Conservation (phyloP, 2,329 filamentous ascomycete genomes). For the Rhynchosporium secalis region DNA sequence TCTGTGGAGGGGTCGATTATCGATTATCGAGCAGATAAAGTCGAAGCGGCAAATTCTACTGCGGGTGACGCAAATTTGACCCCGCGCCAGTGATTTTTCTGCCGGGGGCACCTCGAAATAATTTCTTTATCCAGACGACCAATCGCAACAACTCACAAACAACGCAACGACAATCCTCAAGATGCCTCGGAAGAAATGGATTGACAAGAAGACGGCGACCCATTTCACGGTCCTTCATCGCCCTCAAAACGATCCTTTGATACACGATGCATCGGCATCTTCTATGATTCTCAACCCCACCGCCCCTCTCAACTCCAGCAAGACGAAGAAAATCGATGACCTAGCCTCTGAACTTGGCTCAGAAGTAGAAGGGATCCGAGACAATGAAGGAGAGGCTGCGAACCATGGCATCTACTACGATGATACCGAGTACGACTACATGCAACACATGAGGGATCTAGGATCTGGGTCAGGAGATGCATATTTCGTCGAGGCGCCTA, state of each 20-base stretch:
- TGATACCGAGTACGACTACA: constrained; percentile 96
- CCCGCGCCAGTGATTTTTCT: constrained; percentile 28
- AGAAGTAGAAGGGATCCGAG: constrained; percentile 64
- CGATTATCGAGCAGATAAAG: constrained; percentile 30
- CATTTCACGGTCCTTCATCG: constrained; percentile 95
- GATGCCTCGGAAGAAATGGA: constrained; percentile 44
- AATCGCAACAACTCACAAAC: constrained; percentile 27
- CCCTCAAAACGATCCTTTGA: constrained; percentile 94
- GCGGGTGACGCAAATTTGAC: constrained; percentile 30
- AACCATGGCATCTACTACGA: constrained; percentile 93
- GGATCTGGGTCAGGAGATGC: constrained; percentile 67
- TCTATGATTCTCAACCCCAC: constrained; percentile 85
- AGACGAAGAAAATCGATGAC: constrained; percentile 70
- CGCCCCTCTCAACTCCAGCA: constrained; percentile 50
- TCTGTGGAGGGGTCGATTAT: constrained; percentile 22
- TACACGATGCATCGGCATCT: constrained; percentile 86
- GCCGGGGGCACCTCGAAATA: constrained; percentile 14
- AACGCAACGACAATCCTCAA: constrained; percentile 41
- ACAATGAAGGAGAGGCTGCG: constrained; percentile 95
- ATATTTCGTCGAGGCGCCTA: constrained; percentile 78
- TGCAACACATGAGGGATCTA: constrained; percentile 97
- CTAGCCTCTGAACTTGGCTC: constrained; percentile 73
- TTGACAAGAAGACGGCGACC: constrained; percentile 87
- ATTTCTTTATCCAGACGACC: constrained; percentile 3
- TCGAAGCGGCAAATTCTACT: constrained; percentile 18